Conservation (phyloP, 352 stramenopile species). For the Phytophthora pisi region DNA sequence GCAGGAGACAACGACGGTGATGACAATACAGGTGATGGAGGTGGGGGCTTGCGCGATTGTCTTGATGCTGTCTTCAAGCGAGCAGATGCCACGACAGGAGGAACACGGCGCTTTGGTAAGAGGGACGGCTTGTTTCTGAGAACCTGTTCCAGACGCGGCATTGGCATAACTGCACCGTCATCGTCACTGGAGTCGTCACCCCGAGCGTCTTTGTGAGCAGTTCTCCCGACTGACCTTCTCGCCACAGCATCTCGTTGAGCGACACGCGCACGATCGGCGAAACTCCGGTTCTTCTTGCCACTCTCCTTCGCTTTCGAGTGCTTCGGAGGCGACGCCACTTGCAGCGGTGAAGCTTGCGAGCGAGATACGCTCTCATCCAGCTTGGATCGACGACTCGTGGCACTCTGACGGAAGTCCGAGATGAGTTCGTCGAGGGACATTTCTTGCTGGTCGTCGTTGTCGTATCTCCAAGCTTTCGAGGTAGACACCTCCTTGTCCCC, state of each 20-base stretch:
- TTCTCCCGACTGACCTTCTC: neutral
- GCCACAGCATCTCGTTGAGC: neutral
- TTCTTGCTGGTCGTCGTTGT: slow-evolving; percentile 17
- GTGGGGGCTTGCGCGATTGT: slow-evolving; percentile 7
- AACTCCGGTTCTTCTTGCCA: slow-evolving; percentile 7
- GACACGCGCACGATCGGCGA: slow-evolving; percentile 2
- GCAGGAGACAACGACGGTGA: slow-evolving; percentile 21
- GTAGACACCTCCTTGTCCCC: slow-evolving; percentile 10
- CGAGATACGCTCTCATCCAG: slow-evolving; percentile 1
- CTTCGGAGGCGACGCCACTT: slow-evolving; percentile 17
- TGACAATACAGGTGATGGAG: slow-evolving; percentile 12
- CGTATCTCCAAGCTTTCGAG: slow-evolving; percentile 11
- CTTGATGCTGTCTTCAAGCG: neutral
- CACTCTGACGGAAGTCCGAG: slow-evolving; percentile 48
- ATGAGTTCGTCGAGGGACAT: slow-evolving; percentile 59
- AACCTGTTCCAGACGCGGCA: slow-evolving; percentile 55
- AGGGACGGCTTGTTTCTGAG: slow-evolving; percentile 52
- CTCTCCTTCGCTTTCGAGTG: slow-evolving; percentile 16
- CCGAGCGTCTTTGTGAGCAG: neutral
- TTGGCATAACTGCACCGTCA: slow-evolving; percentile 38
- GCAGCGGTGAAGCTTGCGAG: slow-evolving; percentile 6
- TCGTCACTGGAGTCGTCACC: slow-evolving; percentile 16
- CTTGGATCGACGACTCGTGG: slow-evolving; percentile 18
- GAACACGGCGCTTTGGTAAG: slow-evolving; percentile 15
- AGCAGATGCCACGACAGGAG: slow-evolving; percentile 9